Base-by-base conservation (phyloP, 305 asterid genomes). In the Solanum aculeatissimum region DNA sequence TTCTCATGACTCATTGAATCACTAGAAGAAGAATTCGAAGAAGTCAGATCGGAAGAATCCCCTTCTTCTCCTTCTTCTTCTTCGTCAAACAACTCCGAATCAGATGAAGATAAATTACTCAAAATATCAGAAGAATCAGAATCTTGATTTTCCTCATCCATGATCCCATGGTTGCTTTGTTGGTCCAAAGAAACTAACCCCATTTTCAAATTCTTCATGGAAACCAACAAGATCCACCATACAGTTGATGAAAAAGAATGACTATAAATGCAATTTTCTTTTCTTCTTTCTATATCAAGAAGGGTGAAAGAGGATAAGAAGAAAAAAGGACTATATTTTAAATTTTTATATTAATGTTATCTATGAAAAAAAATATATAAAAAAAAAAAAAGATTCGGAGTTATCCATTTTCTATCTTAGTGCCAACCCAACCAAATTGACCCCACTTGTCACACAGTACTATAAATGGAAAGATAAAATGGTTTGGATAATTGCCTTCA, bases 101-200 rank as follows among this genome's bases (percentile, higher is more conserved):
- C 90, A 3, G 91, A 87, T 15, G 81, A 83, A 21, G 55, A 10
- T 0, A 25, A 87, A 62, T 55, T 69, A 83, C 84, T 86, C 10
- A 68, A 74, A 53, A 63, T 89, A 0, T 79, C 88, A 13, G 83
- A 85, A 1, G 84, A 74, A 58, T 85, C 60, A 35, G 91, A 88
- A 27, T 66, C 77, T 32, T 42, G 55, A 15, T 51, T 88, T 15
- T 49, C 55, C 19, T 77, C 85, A 89, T 57, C 92, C 88, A 79
- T 88, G 79, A 62, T 89, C 90, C 88, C 89, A 90, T 57, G 86
- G 66, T 62, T 89, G 89, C 7, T 89, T 87, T 80, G 57, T 66
- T 77, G 86, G 85, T 68, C 81, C 25, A 57, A 85, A 80, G 87
- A 72, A 78, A 84, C 49, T 15, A 38, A 60, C 35, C 43, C 91